Evolutionary conservation across 768 basidiomycete species (phyloP), one percentile per base, ranked within the genome.

Genomic region (Rhizopogon vulgaris): DNA sequence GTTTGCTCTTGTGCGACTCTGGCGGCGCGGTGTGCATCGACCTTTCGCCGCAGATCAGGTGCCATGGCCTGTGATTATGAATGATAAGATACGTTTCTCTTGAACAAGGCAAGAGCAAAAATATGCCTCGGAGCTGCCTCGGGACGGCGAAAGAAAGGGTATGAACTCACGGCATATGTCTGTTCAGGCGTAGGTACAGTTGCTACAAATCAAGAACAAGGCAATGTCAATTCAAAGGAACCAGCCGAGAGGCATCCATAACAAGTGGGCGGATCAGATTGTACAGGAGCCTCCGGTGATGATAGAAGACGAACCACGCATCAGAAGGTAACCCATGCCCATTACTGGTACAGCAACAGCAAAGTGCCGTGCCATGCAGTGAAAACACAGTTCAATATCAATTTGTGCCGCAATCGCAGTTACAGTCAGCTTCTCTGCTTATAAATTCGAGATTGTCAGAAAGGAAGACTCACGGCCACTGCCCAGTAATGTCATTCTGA

Each of bases 1-100:
- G 76, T 77, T 43, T 71, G 71, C 69, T 85, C 85, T 62, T 76
- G 71, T 3, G 76, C 74, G 10, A 76, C 57, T 28, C 85, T 75
- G 7, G 76, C 68, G 14, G 75, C 75, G 34, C 80, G 76, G 51
- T 75, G 72, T 3, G 77, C 78, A 58, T 87, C 85, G 15, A 86
- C 84, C 58, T 78, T 79, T 42, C 78, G 75, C 57, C 74, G 76
- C 55, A 85, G 64, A 69, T 83, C 82, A 56, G 85, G 84, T 18
- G 84, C 75, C 74, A 87, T 73, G 63, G 74, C 70, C 84, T 85
- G 55, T 24, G 51, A 37, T 49, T 38, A 37, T 52, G 15, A 34
- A 17, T 49, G 42, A 49, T 7, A 30, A 2, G 42, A 49, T 8
- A n/a, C n/a, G 25, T 11, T 18, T 27, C 48, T 24, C 52, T n/a